Evolutionary conservation across 2,329 filamentous ascomycete genomes (phyloP).

Genomic region (Colletotrichum sp.): DNA sequence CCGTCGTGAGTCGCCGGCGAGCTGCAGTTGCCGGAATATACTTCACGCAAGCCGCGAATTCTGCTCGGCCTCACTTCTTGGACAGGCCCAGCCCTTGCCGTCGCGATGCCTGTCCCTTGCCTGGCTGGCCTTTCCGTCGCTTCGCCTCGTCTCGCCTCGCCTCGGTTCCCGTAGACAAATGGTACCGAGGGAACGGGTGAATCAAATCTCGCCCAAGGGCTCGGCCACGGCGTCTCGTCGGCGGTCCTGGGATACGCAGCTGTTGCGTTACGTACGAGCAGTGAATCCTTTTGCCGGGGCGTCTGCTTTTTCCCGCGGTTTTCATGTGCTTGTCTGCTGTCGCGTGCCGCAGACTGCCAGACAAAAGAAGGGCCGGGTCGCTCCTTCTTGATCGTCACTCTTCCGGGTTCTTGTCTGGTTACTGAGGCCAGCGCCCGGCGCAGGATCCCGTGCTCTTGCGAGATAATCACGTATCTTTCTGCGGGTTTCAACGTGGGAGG

Average conservation of each 20-base stretch:
- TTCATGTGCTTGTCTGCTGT: background rate
- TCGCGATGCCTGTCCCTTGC: background rate
- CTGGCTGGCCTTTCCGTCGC: background rate
- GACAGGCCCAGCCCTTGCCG: background rate
- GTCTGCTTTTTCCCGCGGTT: background rate
- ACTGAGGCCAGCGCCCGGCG: background rate
- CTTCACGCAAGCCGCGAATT: background rate
- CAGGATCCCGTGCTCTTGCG: background rate
- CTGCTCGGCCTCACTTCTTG: background rate
- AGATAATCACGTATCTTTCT: background rate
- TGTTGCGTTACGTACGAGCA: background rate
- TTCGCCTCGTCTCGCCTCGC: slow-evolving; percentile 15
- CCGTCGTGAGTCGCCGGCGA: background rate
- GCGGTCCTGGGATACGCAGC: background rate
- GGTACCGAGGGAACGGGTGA: slow-evolving; percentile 7
- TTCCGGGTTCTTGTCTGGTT: background rate
- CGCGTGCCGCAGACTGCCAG: background rate
- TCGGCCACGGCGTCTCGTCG: slow-evolving; percentile 9
- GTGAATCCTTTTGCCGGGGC: background rate
- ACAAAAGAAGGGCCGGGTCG: background rate
- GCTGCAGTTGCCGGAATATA: background rate
- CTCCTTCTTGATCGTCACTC: background rate
- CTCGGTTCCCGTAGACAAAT: background rate
- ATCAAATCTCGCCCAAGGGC: slow-evolving; percentile 6
- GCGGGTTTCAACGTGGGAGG: background rate